Percentiles rank a stretch among this genome's conserved stretches.
Evolutionary conservation across 148 eudicot species (phyloP).

Genomic region (Chenopodium formosanum): DNA sequence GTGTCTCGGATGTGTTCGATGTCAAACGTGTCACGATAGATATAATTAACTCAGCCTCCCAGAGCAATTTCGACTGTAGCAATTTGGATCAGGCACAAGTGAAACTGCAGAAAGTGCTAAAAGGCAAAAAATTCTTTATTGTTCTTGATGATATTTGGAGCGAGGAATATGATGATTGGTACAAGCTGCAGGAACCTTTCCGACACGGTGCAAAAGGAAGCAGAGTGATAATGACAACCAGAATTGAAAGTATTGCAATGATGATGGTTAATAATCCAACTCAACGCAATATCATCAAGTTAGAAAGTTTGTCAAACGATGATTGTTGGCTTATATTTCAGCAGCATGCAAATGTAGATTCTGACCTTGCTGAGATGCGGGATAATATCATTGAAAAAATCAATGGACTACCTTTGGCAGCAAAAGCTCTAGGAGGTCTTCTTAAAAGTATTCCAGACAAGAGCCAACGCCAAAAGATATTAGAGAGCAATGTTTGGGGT

Average conservation of each 20-base stretch:
- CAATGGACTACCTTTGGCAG: constrained; percentile 9
- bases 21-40: not conserved
- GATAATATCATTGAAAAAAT: not conserved
- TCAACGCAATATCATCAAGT: not conserved
- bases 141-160: constrained; percentile 23
- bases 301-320: not conserved
- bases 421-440: constrained; percentile 15
- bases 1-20: not conserved
- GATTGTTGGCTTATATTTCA: constrained; percentile 10
- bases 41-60: not conserved
- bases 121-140: not conserved
- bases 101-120: not conserved
- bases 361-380: not conserved
- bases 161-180: not conserved
- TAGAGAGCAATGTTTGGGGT: not conserved
- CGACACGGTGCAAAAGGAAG: not conserved
- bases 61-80: not conserved
- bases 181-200: not conserved
- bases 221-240: constrained; percentile 1
- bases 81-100: constrained; percentile 10
- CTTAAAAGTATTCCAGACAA: not conserved
- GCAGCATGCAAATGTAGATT: not conserved
- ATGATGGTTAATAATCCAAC: not conserved
- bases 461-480: not conserved
- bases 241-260: not conserved